These are phyloP conservation scores for Globisporangium spiculum DNA, from an alignment of 352 stramenopile genomes.

Conservation along the genomic window DNA sequence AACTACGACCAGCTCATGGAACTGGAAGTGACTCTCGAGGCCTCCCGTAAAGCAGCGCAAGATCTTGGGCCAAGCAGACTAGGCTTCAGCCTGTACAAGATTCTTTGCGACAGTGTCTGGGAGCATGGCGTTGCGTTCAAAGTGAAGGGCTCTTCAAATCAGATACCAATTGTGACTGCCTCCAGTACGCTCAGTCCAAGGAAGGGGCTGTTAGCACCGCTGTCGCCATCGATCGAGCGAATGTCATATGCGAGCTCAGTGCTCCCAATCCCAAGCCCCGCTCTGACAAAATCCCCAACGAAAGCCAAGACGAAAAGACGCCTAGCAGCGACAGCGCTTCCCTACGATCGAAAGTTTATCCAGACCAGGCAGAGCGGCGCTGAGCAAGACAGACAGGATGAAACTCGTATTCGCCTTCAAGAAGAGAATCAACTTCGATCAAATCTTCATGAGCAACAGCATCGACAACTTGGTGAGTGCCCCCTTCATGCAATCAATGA, in stretches of 20 bases:
- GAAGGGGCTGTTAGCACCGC: conserved; percentile 1
- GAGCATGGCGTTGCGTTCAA: conserved; percentile 19
- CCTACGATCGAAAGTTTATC: conserved; percentile 7
- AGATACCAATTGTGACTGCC: not conserved
- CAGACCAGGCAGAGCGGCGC: not conserved
- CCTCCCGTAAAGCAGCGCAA: not conserved
- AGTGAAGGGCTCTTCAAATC: not conserved
- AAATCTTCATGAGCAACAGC: not conserved
- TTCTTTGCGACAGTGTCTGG: conserved; percentile 26
- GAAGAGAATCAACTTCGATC: not conserved
- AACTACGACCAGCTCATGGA: conserved; percentile 54
- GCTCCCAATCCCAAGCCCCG: not conserved
- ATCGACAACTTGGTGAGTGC: conserved; percentile 10
- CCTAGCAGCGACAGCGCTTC: conserved; percentile 8
- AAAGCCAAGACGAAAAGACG: not conserved
- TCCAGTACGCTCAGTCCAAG: not conserved
- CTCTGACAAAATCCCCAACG: not conserved
- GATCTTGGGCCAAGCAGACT: not conserved
- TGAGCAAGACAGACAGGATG: not conserved
- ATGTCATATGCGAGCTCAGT: not conserved
- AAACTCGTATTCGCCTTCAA: not conserved
- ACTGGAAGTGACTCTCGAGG: conserved; percentile 40
- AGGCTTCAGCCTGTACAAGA: not conserved
- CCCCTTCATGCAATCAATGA: not conserved
- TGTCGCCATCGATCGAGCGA: conserved; percentile 1